These are phyloP conservation scores for Ophiostoma sp. DNA, from an alignment of 2,329 filamentous ascomycete genomes.

Conservation along the genomic window DNA sequence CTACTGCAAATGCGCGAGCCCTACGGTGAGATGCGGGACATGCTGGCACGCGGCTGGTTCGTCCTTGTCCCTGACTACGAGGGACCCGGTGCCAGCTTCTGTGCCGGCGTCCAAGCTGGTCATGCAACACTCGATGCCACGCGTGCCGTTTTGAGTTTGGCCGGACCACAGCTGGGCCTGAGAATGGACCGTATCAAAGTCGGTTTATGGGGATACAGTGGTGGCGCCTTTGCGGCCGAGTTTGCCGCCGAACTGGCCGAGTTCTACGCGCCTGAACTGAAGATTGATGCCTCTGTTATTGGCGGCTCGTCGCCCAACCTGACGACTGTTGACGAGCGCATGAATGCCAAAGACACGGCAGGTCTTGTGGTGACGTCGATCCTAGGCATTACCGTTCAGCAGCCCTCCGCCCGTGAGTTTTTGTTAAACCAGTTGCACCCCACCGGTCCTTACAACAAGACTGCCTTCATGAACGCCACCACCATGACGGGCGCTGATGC, in stretches of 20 bases:
- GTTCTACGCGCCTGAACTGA: slow-evolving; percentile 49
- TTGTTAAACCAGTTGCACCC: slow-evolving; percentile 34
- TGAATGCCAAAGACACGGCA: slow-evolving; percentile 38
- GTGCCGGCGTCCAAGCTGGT: slow-evolving; percentile 42
- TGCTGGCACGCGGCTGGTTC: slow-evolving; percentile 44
- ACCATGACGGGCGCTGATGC: slow-evolving; percentile 36
- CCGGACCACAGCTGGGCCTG: slow-evolving; percentile 13
- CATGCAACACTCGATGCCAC: slow-evolving; percentile 46
- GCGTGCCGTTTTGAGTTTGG: slow-evolving; percentile 41
- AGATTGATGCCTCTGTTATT: slow-evolving; percentile 39
- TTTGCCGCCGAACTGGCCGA: slow-evolving; percentile 50
- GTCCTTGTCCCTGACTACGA: slow-evolving; percentile 49
- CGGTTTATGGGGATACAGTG: slow-evolving; percentile 54
- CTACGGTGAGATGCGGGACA: slow-evolving; percentile 39
- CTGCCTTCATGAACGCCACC: slow-evolving; percentile 36
- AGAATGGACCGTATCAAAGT: slow-evolving; percentile 36
- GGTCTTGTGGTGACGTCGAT: slow-evolving; percentile 40
- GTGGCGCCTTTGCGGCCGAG: slow-evolving; percentile 48
- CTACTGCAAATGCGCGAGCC: slow-evolving; percentile 24
- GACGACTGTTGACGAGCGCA: slow-evolving; percentile 36
- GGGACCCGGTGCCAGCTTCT: slow-evolving; percentile 44
- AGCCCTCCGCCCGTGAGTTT: slow-evolving; percentile 34
- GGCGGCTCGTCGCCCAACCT: slow-evolving; percentile 47
- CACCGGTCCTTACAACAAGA: slow-evolving; percentile 37
- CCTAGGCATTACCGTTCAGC: slow-evolving; percentile 39